These are phyloP conservation scores for Calocybe cyanea DNA, from an alignment of 768 basidiomycete genomes.

Conservation along the genomic window DNA sequence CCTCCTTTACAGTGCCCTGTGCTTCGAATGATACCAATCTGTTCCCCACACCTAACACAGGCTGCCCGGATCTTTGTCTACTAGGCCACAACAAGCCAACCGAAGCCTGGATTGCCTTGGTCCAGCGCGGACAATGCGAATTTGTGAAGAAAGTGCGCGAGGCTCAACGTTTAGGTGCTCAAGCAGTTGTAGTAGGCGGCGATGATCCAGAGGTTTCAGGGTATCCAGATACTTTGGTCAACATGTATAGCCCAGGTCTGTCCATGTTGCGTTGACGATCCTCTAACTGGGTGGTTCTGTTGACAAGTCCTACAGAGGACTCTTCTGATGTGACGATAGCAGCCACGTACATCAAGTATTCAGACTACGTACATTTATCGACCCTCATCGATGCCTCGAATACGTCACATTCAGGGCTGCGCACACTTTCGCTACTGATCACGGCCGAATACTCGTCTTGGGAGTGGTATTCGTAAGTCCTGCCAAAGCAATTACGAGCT, in stretches of 20 bases:
- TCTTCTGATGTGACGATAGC: conserved; percentile 81
- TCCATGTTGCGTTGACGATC: conserved; percentile 6
- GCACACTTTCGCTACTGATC: conserved; percentile 72
- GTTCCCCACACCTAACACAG: conserved; percentile 39
- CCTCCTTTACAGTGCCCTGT: conserved; percentile 61
- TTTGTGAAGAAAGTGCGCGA: conserved; percentile 86
- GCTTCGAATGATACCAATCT: conserved; percentile 23
- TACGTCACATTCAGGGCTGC: conserved; percentile 73
- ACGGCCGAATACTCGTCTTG: conserved; percentile 79
- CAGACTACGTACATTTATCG: conserved; percentile 70
- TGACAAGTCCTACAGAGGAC: conserved; percentile 51
- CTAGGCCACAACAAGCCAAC: conserved; percentile 52
- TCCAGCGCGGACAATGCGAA: conserved; percentile 85
- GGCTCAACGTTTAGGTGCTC: conserved; percentile 72
- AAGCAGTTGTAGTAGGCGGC: conserved; percentile 91
- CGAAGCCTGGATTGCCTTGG: conserved; percentile 87
- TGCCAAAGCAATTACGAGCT: not conserved
- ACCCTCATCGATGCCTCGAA: conserved; percentile 71
- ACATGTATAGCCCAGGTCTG: conserved; percentile 90
- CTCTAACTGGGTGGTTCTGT: not conserved
- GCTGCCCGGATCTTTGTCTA: conserved; percentile 68
- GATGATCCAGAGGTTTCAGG: conserved; percentile 61
- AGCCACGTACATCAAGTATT: conserved; percentile 83
- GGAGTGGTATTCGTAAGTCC: conserved; percentile 88
- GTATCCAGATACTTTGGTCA: conserved; percentile 73